Percentiles rank a stretch among this genome's conserved stretches.
These are phyloP conservation scores for Papilionanthe hybrid DNA, from an alignment of 116 monocot genomes.

Conservation along the genomic window DNA sequence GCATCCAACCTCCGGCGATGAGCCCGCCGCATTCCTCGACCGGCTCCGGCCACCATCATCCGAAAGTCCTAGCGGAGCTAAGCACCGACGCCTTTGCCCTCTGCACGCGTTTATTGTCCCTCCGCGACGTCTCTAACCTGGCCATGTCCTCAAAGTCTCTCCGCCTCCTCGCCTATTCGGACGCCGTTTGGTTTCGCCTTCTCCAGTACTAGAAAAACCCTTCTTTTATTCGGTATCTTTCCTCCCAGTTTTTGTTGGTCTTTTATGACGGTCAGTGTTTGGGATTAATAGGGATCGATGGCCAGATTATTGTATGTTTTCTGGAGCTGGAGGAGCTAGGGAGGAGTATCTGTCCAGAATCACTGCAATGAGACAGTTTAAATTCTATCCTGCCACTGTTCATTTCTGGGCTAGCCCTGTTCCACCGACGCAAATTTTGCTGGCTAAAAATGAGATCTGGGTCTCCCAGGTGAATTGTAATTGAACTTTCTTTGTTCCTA, in stretches of 20 bases:
- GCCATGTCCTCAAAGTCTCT: slow-evolving; percentile 48
- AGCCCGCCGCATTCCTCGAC: not conserved
- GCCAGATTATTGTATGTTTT: slow-evolving; percentile 32
- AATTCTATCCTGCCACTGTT: slow-evolving; percentile 29
- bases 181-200: slow-evolving; percentile 56
- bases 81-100: slow-evolving; percentile 47
- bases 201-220: slow-evolving; percentile 20
- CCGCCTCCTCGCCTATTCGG: slow-evolving; percentile 49
- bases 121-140: too few relatives aligned
- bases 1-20: not conserved
- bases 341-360: slow-evolving; percentile 37
- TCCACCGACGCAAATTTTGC: slow-evolving; percentile 38
- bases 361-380: slow-evolving; percentile 53
- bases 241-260: not conserved
- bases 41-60: not conserved
- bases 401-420: slow-evolving; percentile 5
- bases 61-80: slow-evolving; percentile 37
- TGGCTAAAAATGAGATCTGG: too few relatives aligned
- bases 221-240: not conserved
- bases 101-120: slow-evolving; percentile 42
- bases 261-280: not conserved
- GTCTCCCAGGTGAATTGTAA: slow-evolving; percentile 38
- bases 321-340: slow-evolving; percentile 28
- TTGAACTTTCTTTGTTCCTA: not conserved
- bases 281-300: slow-evolving; percentile 46